Evolutionary conservation across 148 eudicot species (phyloP), one percentile per base, ranked within the genome.

Genomic region (Vaccinium myrtillus): DNA sequence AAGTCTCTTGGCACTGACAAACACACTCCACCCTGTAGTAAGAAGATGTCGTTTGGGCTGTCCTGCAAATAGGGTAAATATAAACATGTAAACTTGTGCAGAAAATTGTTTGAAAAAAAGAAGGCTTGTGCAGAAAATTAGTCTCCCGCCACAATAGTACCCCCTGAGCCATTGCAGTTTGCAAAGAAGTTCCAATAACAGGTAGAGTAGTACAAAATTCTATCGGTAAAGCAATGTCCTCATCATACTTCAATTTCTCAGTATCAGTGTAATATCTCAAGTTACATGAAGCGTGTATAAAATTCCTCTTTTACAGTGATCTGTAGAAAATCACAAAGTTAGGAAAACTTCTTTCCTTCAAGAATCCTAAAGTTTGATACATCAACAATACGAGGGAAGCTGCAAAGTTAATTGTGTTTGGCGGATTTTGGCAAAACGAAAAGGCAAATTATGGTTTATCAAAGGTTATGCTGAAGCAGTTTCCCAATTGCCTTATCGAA

Each of bases 1-100:
- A 83, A 97, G 99, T 88, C 98, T 90, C 86, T 97, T 97, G 77
- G 99, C 99, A 93, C 99, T 97, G 88, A 97, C 99, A 92, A 97
- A 97, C 56, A 97, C 98, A 86, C 99, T 97, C 99, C 99, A 97
- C 70, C 99, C 99, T 71, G 99, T 97, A 74, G 99, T 97, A 63
- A 97, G 96, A 83, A 97, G 91, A 90, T 97, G 99, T 70, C 99
- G 92, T 90, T 97, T 97, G 56, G 99, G 99, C 92, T 97, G 99
- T 85, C 99, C 99, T 97, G 96, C 89, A 90, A 86, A 75, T 67
- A 54, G 78, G 81, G 84, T 76, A 75, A 89, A 78, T 55, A 78
- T 71, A 55, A 56, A 83, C 77, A 80, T 83, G 61, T 32, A 77
- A 84, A 75, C 18, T 5, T 21, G 19, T n/a, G 58, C 59, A 75